Evolutionary conservation across 2,329 filamentous ascomycete species (phyloP).

Genomic region (Pseudomassariella vexata): DNA sequence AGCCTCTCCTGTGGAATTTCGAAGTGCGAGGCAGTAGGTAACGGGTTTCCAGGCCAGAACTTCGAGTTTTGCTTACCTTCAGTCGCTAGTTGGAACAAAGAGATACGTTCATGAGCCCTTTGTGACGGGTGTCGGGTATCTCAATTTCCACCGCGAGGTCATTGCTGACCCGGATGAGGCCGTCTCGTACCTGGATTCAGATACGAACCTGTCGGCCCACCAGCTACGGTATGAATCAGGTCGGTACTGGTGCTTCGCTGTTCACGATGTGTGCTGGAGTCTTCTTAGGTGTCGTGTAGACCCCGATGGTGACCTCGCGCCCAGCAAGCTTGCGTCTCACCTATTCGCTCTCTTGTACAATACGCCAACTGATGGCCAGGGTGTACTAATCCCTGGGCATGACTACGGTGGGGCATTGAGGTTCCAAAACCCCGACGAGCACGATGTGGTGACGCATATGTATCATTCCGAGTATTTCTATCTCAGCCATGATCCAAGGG

Average conservation of each 20-base stretch:
- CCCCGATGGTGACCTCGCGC: conserved; percentile 1
- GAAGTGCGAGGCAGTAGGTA: conserved; percentile 14
- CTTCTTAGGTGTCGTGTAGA: conserved; percentile 12
- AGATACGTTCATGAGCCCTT: conserved; percentile 6
- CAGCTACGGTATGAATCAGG: conserved; percentile 1
- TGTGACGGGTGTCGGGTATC: conserved; percentile 14
- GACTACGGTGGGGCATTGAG: conserved; percentile 10
- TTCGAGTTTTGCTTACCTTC: neutral
- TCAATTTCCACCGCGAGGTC: conserved; percentile 8
- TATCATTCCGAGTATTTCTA: conserved; percentile 9
- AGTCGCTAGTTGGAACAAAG: conserved; percentile 4
- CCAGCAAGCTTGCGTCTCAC: conserved; percentile 10
- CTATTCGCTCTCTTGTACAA: conserved; percentile 14
- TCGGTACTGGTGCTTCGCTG: conserved; percentile 12
- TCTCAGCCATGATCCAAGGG: conserved; percentile 10
- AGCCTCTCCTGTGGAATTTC: conserved; percentile 10
- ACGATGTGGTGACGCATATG: conserved; percentile 7
- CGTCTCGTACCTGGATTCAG: conserved; percentile 3
- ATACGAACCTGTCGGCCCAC: conserved; percentile 5
- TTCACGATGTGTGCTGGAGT: conserved; percentile 17
- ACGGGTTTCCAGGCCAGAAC: neutral
- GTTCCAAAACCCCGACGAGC: conserved; percentile 5
- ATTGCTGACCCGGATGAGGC: conserved; percentile 6
- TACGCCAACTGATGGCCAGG: conserved; percentile 7
- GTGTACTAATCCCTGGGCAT: conserved; percentile 9